Percentiles rank a stretch among this genome's conserved stretches.
Evolutionary conservation across 1,284 basidiomycete genomes (phyloP).

Genomic region (Moesziomyces globuligerus): DNA sequence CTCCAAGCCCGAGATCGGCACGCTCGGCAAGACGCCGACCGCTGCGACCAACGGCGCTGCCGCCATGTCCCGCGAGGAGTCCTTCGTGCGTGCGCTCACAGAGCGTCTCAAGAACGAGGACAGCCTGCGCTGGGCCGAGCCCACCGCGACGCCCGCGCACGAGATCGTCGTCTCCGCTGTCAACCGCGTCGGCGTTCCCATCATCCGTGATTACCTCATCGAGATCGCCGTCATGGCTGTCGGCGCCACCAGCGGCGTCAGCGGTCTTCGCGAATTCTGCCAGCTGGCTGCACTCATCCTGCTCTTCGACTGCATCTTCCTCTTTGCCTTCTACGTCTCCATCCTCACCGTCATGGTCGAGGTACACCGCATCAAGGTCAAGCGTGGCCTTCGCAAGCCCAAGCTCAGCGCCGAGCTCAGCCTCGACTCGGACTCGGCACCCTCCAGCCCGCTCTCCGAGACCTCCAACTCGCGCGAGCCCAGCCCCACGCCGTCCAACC

Average conservation of each 20-base stretch:
- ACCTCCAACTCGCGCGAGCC: conserved; percentile 40
- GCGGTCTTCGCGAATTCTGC: conserved; percentile 93
- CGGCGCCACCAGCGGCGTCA: conserved; percentile 86
- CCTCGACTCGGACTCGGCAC: conserved; percentile 57
- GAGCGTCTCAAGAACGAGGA: conserved; percentile 63
- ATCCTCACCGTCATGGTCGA: conserved; percentile 94
- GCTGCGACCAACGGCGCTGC: conserved; percentile 21
- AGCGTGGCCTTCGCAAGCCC: conserved; percentile 69
- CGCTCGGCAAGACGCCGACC: conserved; percentile 31
- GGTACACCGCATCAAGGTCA: conserved; percentile 74
- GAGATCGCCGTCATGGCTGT: conserved; percentile 89
- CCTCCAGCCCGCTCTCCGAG: conserved; percentile 49
- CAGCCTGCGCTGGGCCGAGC: conserved; percentile 70
- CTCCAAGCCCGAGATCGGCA: conserved; percentile 36
- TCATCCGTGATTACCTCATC: conserved; percentile 90
- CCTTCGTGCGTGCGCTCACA: conserved; percentile 66
- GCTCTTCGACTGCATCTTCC: conserved; percentile 84
- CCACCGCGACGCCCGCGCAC: conserved; percentile 74
- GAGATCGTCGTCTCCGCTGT: conserved; percentile 87
- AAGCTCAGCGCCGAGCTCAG: conserved; percentile 58
- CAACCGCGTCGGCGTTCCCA: conserved; percentile 79
- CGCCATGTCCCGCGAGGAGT: conserved; percentile 54
- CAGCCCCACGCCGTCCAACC: conserved; percentile 32
- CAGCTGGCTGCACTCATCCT: conserved; percentile 89
- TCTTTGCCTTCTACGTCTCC: conserved; percentile 89